Evolutionary conservation across 1,139 yeast genomes (phyloP).

Genomic region (Yamadazyma siamensis): DNA sequence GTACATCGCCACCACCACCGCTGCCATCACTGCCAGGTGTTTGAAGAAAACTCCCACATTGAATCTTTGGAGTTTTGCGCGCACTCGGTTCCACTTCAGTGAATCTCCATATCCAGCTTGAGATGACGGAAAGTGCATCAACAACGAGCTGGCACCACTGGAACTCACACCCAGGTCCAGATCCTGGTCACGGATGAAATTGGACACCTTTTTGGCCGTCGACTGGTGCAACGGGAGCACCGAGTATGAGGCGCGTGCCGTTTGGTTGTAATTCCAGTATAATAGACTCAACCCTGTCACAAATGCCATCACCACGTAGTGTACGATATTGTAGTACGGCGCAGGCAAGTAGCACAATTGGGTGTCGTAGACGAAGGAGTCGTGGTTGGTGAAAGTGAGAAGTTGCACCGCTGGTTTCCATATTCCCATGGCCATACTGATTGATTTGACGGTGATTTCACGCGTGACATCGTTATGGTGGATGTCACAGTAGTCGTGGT

Average conservation of each 20-base stretch:
- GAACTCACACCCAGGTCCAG: constrained; percentile 4
- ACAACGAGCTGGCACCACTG: neutral
- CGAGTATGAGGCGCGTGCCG: constrained; percentile 14
- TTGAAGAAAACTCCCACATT: constrained; percentile 14
- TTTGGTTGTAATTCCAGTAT: constrained; percentile 29
- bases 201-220: constrained; percentile 19
- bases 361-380: constrained; percentile 31
- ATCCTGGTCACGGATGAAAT: constrained; percentile 23
- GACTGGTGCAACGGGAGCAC: constrained; percentile 13
- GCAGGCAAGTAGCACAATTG: constrained; percentile 45
- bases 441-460: constrained; percentile 54
- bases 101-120: neutral
- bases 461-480: constrained; percentile 28
- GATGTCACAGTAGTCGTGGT: constrained; percentile 55
- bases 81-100: neutral
- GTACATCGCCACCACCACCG: constrained; percentile 17
- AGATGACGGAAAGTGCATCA: constrained; percentile 4
- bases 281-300: constrained; percentile 27
- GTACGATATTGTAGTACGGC: constrained; percentile 43
- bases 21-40: constrained; percentile 17
- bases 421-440: constrained; percentile 62
- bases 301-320: constrained; percentile 39
- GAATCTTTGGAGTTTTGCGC: constrained; percentile 13
- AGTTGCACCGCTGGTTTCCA: constrained; percentile 52
- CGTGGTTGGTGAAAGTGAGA: constrained; percentile 26